These are phyloP conservation scores for Trematosphaeria pertusa DNA, from an alignment of 2,329 filamentous ascomycete species.

Conservation along the genomic window DNA sequence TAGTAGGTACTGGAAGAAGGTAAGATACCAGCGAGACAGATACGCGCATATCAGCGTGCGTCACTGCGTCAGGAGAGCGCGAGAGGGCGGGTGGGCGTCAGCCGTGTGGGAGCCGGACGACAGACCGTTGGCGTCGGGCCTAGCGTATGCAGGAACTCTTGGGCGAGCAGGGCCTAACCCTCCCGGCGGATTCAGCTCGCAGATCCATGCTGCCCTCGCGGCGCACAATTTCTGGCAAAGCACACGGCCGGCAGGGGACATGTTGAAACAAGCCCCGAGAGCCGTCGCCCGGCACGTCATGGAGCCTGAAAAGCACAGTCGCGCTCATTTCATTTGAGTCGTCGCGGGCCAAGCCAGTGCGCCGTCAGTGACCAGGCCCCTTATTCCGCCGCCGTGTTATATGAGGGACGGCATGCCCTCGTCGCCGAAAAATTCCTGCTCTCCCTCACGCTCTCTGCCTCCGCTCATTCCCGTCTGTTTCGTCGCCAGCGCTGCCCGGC, in stretches of 20 bases:
- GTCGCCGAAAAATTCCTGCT: slow-evolving; percentile 24
- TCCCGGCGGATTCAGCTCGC: slow-evolving; percentile 16
- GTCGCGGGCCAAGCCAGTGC: slow-evolving; percentile 42
- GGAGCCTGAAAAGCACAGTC: slow-evolving; percentile 44
- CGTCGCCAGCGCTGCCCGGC: slow-evolving; percentile 33
- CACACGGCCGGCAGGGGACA: slow-evolving; percentile 35
- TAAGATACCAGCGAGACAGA: slow-evolving; percentile 2
- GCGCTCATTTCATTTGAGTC: slow-evolving; percentile 48
- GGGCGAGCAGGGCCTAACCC: slow-evolving; percentile 10
- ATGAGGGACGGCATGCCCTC: slow-evolving; percentile 38
- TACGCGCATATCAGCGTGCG: too few species aligned
- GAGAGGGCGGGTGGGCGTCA: neutral
- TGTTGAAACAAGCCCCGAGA: slow-evolving; percentile 48
- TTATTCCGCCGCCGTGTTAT: slow-evolving; percentile 37
- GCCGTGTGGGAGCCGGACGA: too few species aligned
- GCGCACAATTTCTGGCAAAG: slow-evolving; percentile 33
- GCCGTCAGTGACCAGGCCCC: slow-evolving; percentile 37
- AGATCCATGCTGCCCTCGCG: slow-evolving; percentile 26
- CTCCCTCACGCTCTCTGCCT: slow-evolving; percentile 33
- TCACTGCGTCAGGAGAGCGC: neutral
- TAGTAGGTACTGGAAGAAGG: neutral
- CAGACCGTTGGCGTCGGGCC: slow-evolving; percentile 5
- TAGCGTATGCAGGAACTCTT: slow-evolving; percentile 16
- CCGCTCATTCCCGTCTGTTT: slow-evolving; percentile 11
- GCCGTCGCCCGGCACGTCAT: slow-evolving; percentile 51